Conservation (phyloP, 2,329 filamentous ascomycete species). For the Pestalotiopsis sp. region DNA sequence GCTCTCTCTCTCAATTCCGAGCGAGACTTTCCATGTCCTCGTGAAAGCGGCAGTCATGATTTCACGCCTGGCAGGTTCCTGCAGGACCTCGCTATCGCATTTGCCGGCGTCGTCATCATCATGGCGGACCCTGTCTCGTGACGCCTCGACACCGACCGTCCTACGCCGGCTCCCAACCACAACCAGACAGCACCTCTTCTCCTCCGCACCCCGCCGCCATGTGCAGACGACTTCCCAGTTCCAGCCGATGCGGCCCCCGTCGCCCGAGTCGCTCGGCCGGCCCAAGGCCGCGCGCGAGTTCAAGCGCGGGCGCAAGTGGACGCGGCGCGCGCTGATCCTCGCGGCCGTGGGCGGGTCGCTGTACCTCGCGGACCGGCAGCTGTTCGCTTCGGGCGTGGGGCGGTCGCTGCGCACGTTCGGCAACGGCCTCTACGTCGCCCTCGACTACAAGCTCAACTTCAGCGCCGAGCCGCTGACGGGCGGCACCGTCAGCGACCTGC, state of each 20-base stretch:
- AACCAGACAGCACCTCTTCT: conserved; percentile 12
- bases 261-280: conserved; percentile 75
- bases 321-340: conserved; percentile 68
- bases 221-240: conserved; percentile 44
- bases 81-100: conserved; percentile 15
- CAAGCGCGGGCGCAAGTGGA: conserved; percentile 69
- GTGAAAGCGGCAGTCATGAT: conserved; percentile 22
- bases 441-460: conserved; percentile 98
- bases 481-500: conserved; percentile 73
- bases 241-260: conserved; percentile 71
- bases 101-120: background rate
- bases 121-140: conserved; percentile 8
- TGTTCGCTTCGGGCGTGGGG: conserved; percentile 77
- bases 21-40: background rate
- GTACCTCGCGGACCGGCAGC: conserved; percentile 69
- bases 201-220: conserved; percentile 20
- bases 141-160: background rate
- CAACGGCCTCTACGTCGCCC: conserved; percentile 74
- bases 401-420: conserved; percentile 82
- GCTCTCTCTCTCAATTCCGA: conserved; percentile 11
- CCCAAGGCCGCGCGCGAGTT: conserved; percentile 72
- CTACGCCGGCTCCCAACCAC: background rate
- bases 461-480: conserved; percentile 74
- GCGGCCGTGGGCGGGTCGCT: conserved; percentile 58
- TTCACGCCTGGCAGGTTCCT: conserved; percentile 25